Conservation (phyloP, 306 rosid species). For the Prunus fruticosa region DNA sequence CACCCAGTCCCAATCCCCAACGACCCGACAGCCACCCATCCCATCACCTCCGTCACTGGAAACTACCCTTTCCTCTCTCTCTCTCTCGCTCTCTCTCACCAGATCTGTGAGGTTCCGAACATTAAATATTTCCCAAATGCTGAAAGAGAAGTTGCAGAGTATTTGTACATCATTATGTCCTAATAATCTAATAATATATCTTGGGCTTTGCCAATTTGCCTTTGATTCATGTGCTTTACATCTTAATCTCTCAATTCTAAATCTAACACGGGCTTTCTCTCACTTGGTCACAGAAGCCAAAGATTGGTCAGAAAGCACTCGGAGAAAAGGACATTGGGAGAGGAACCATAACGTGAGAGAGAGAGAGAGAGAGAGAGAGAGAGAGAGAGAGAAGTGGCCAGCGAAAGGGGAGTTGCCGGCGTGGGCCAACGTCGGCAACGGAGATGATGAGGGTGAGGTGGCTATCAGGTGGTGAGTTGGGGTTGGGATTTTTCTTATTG, state of each 20-base stretch:
- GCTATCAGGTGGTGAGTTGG: no score
- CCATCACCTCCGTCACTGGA: no score
- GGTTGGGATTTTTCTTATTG: no score
- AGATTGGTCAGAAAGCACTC: conserved; percentile 21
- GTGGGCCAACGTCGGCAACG: no score
- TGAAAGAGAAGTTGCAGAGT: conserved; percentile 18
- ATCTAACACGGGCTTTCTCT: conserved; percentile 10
- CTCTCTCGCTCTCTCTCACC: no score
- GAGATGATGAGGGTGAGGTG: no score
- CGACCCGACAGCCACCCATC: no score
- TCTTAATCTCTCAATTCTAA: conserved; percentile 13
- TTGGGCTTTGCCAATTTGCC: conserved; percentile 24
- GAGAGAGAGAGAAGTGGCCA: no score
- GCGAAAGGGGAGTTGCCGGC: no score
- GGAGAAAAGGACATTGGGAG: conserved; percentile 25
- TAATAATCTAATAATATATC: conserved; percentile 13
- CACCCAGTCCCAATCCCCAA: no score
- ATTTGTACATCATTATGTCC: not conserved
- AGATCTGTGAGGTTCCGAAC: conserved; percentile 50
- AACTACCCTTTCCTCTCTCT: no score
- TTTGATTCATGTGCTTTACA: conserved; percentile 50
- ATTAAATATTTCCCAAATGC: conserved; percentile 18
- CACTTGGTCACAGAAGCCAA: conserved; percentile 35
- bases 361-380: no score
- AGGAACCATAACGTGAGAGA: not conserved